Evolutionary conservation across 2,329 filamentous ascomycete genomes (phyloP).

Genomic region (Scytalidium sp.): DNA sequence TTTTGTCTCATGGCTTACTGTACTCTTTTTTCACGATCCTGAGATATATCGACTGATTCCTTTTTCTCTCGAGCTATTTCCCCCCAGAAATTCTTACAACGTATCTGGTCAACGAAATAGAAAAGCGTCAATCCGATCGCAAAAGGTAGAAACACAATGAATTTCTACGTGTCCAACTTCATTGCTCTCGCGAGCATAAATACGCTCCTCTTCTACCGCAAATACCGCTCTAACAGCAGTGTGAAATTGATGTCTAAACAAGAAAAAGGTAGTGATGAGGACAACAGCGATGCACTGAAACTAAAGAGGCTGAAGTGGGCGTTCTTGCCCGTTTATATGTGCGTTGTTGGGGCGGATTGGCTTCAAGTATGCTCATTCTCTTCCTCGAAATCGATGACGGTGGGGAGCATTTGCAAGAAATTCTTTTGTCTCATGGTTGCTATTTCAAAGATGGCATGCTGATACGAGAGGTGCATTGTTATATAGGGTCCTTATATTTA

Average conservation of each 20-base stretch:
- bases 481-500: constrained; percentile 22
- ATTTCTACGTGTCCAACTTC: constrained; percentile 17
- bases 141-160: constrained; percentile 10
- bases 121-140: too few species aligned
- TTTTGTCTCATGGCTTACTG: too few species aligned
- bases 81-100: too few species aligned
- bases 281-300: constrained; percentile 7
- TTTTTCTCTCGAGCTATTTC: too few species aligned
- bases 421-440: constrained; percentile 36
- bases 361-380: constrained; percentile 42
- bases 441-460: constrained; percentile 39
- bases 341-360: constrained; percentile 51
- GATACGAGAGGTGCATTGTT: too few species aligned
- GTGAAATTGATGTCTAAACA: not conserved
- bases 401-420: not conserved
- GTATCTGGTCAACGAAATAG: too few species aligned
- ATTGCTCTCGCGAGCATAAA: constrained; percentile 15
- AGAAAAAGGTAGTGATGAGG: not conserved
- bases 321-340: constrained; percentile 42
- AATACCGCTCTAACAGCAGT: constrained; percentile 4
- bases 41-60: too few species aligned
- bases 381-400: too few species aligned
- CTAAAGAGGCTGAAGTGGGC: constrained; percentile 18
- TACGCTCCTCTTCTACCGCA: constrained; percentile 7
- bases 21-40: too few species aligned